These are phyloP conservation scores for Neurospora sp. DNA, from an alignment of 495 filamentous ascomycete species.

Conservation along the genomic window DNA sequence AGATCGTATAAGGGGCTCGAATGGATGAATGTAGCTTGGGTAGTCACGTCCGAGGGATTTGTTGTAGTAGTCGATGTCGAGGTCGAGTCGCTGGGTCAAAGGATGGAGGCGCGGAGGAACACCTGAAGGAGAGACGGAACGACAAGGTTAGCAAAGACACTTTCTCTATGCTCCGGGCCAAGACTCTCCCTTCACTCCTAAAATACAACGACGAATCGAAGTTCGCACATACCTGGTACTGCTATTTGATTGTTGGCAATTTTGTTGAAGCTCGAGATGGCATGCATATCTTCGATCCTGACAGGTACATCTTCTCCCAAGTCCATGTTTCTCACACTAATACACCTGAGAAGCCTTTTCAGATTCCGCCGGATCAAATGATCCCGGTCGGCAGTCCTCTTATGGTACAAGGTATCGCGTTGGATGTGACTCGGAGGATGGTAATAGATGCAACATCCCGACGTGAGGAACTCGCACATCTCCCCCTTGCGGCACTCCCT, in stretches of 20 bases:
- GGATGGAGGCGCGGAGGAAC: conserved; percentile 10
- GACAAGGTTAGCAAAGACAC: not conserved
- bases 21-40: conserved; percentile 2
- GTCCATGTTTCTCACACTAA: not conserved
- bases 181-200: not conserved
- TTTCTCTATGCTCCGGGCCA: not conserved
- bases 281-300: conserved; percentile 1
- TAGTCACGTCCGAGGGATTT: not conserved
- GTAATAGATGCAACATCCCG: conserved; percentile 2
- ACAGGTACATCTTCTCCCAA: not conserved
- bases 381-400: not conserved
- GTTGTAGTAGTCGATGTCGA: conserved; percentile 5
- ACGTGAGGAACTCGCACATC: not conserved
- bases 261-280: conserved; percentile 19
- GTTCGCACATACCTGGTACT: conserved; percentile 12
- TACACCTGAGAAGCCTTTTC: too few species aligned
- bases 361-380: not conserved
- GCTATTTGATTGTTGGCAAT: conserved; percentile 11
- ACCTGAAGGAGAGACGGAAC: not conserved
- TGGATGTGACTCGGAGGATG: not conserved
- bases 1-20: conserved; percentile 17
- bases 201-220: not conserved
- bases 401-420: not conserved
- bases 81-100: not conserved
- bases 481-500: not conserved